phyloP scores from a whole-genome alignment of 2,329 filamentous ascomycete species.

The Pyricularia pennisetigena region DNA sequence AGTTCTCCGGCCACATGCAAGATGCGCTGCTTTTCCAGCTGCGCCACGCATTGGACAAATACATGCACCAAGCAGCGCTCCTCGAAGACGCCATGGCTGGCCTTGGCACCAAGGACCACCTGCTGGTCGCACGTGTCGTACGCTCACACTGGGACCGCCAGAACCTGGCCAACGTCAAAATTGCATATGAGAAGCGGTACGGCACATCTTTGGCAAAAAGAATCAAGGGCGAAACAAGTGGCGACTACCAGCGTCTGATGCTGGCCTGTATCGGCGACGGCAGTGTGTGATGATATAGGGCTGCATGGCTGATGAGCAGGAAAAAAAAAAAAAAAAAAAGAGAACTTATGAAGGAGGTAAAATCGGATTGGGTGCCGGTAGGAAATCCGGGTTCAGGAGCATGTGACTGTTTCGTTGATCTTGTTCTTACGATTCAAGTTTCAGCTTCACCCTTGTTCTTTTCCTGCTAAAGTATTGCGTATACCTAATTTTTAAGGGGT shows the following conservation, averaged over 20 bases:
- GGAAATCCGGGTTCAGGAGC: background rate
- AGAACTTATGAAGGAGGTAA: background rate
- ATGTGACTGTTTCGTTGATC: background rate
- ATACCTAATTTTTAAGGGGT: background rate
- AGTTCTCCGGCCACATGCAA: constrained; percentile 91
- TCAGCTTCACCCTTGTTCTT: background rate
- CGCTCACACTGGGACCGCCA: constrained; percentile 73
- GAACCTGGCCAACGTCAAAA: constrained; percentile 67
- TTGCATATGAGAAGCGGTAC: constrained; percentile 65
- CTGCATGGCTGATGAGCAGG: background rate
- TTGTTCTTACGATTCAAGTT: background rate
- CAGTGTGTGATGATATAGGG: background rate
- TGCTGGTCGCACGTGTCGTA: constrained; percentile 70
- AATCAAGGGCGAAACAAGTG: constrained; percentile 75
- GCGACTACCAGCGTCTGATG: constrained; percentile 71
- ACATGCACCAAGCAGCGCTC: constrained; percentile 70
- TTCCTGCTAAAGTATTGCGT: background rate
- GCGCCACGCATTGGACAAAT: constrained; percentile 66
- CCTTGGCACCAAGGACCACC: constrained; percentile 73
- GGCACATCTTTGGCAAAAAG: constrained; percentile 55
- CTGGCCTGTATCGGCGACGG: constrained; percentile 52
- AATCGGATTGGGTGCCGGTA: background rate
- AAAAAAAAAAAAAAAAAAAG: background rate
- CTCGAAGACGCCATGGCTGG: constrained; percentile 87
- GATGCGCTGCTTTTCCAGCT: constrained; percentile 73